Percentiles rank a stretch among this genome's conserved stretches.
phyloP scores from a whole-genome alignment of 192 early-diverging fungal species.

The Chytriomyces confervae region DNA sequence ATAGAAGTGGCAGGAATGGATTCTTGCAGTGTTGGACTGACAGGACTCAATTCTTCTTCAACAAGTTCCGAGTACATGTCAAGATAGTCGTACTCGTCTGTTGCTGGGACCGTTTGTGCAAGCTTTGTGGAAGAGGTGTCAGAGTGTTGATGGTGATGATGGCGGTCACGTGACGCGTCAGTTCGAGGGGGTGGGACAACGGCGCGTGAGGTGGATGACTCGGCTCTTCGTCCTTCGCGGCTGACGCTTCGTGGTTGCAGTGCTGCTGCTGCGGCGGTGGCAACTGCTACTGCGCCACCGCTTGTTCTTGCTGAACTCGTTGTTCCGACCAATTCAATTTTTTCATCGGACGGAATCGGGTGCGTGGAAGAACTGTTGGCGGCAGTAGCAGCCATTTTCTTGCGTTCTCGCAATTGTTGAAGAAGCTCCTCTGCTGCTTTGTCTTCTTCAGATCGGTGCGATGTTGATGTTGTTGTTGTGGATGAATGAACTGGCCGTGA shows the following conservation, averaged over 20 bases:
- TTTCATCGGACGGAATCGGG: neutral
- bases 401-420: neutral
- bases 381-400: neutral
- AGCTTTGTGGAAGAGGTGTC: neutral
- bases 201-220: neutral
- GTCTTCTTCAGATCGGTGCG: neutral
- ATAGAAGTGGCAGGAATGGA: neutral
- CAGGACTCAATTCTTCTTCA: neutral
- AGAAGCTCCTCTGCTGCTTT: slow-evolving; percentile 3
- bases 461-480: neutral
- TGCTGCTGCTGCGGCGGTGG: no score
- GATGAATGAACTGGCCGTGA: slow-evolving; percentile 18
- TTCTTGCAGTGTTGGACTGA: neutral
- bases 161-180: neutral
- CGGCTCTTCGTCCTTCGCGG: neutral
- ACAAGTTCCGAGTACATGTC: neutral
- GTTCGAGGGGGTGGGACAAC: neutral
- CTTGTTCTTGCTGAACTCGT: neutral
- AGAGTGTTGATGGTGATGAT: neutral
- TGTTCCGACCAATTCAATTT: neutral
- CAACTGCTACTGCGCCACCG: no score
- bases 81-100: neutral
- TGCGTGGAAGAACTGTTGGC: neutral
- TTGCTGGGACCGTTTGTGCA: neutral
- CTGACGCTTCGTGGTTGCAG: neutral